Evolutionary conservation across 2,329 filamentous ascomycete genomes (phyloP).

Genomic region (Helicocarpus griseus): DNA sequence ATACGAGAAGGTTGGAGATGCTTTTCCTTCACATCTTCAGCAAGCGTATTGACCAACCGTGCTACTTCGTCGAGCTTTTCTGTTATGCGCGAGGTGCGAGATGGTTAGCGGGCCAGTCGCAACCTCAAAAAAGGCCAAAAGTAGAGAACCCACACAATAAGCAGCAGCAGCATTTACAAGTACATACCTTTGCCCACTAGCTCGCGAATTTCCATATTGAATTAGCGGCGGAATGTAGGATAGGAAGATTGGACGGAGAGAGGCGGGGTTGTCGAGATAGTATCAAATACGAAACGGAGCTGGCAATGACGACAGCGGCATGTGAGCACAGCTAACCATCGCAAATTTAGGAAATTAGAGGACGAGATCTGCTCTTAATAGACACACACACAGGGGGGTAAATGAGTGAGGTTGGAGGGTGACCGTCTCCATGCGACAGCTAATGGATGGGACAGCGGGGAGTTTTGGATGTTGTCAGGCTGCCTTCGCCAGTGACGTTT

Average conservation of each 20-base stretch:
- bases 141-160: background rate
- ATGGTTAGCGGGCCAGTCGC: background rate
- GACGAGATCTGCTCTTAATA: background rate
- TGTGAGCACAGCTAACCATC: background rate
- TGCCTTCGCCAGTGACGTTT: background rate
- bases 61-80: constrained; percentile 61
- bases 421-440: too few relatives aligned
- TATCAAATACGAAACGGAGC: background rate
- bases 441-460: background rate
- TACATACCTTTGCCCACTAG: constrained; percentile 9
- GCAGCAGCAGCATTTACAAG: background rate
- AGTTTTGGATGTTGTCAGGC: background rate
- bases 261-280: background rate
- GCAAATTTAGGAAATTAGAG: background rate
- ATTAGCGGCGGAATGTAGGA: background rate
- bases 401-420: too few relatives aligned
- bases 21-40: constrained; percentile 51
- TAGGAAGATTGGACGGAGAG: background rate
- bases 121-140: background rate
- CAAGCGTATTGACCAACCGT: constrained; percentile 52
- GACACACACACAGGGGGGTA: too few relatives aligned
- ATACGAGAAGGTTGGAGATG: constrained; percentile 52
- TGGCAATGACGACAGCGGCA: background rate
- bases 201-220: constrained; percentile 12
- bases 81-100: constrained; percentile 22